Base-by-base conservation (phyloP, 2,329 filamentous ascomycete genomes). In the Claviceps sp. region DNA sequence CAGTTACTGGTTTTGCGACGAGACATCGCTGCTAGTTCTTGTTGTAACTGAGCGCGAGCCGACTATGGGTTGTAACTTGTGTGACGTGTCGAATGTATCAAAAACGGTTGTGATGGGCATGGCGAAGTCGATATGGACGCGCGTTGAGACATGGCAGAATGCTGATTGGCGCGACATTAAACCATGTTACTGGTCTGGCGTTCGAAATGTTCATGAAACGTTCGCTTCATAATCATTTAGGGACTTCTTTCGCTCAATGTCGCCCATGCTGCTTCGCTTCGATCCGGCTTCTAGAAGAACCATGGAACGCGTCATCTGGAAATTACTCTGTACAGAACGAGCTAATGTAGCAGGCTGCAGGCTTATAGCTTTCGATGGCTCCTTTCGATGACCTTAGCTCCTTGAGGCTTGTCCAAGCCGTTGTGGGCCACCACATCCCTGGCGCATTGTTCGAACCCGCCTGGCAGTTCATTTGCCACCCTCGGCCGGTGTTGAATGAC, bases 231-330 rank as follows among this genome's bases (percentile, higher is more conserved):
- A 4, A 41, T 9, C 6, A 18, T n/a, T 26, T 26, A 24, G 24
- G 13, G 22, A 26, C 20, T 44, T 24, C 20, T 13, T 11, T 40
- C 41, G 34, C 47, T 38, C 26, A 24, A 24, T 24, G 5, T 24
- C 5, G 4, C 24, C 24, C 24, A 24, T 38, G 20, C 40, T 30
- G 40, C 40, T 34, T 18, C 38, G 38, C 47, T 49, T 49, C 40
- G 40, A 44, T 37, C 40, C 40, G n/a, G 40, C 48, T 49, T 49
- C 48, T 42, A 37, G 48, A 49, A 49, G 48, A n/a, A 24, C 24
- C 44, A 18, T 22, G 40, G 26, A 49, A 37, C 46, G 36, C 11
- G 20, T n/a, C 46, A 38, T 36, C 16, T 38, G 18, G 46, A 38
- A 38, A 20, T 38, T 18, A 18, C 9, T 34, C 9, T 6, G 4